Evolutionary conservation across 148 eudicot genomes (phyloP).

Genomic region (Amaranthus palmeri): DNA sequence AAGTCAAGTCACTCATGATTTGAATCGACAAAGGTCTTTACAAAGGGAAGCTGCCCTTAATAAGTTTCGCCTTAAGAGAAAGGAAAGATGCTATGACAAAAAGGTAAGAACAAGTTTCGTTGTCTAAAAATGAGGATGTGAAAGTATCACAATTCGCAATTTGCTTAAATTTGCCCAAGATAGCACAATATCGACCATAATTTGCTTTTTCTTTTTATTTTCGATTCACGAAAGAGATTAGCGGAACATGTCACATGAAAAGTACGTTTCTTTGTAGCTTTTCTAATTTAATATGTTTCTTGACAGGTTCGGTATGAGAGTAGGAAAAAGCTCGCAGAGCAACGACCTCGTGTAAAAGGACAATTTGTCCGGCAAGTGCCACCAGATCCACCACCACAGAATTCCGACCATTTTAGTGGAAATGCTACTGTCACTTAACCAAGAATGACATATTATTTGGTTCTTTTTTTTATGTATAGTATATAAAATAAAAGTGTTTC

Average conservation of each 20-base stretch:
- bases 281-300: background rate
- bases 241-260: background rate
- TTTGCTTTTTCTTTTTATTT: too few relatives aligned
- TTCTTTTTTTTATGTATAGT: constrained; percentile 11
- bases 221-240: too few relatives aligned
- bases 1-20: constrained; percentile 20
- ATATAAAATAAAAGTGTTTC: background rate
- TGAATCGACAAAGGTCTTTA: constrained; percentile 38
- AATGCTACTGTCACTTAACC: constrained; percentile 21
- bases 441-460: background rate
- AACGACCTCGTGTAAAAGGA: constrained; percentile 92
- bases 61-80: constrained; percentile 87
- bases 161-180: too few relatives aligned
- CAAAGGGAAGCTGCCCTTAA: constrained; percentile 73
- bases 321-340: constrained; percentile 88
- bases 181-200: too few relatives aligned
- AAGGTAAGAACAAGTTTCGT: constrained; percentile 43
- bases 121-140: background rate
- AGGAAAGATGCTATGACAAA: constrained; percentile 92
- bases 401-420: constrained; percentile 29
- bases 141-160: too few relatives aligned
- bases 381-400: constrained; percentile 40
- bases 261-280: background rate
- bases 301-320: constrained; percentile 87
- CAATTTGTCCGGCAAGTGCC: constrained; percentile 87